Evolutionary conservation across 495 filamentous ascomycete species (phyloP), one percentile per base, ranked within the genome.

Genomic region (Halenospora varia): DNA sequence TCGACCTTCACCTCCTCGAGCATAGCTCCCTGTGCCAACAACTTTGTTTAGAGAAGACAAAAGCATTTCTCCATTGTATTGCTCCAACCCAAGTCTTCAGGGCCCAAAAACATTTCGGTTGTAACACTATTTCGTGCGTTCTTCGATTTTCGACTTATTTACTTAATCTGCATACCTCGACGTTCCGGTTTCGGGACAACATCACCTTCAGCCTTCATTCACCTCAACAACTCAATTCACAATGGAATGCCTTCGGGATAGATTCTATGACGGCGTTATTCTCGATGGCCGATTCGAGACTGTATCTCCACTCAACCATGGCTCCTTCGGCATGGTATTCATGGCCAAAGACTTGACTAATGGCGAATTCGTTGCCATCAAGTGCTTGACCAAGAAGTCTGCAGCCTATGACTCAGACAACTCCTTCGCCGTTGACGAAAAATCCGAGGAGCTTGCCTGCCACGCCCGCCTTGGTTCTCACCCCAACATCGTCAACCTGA

Each of bases 261-360:
- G 77, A 57, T 93, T 94, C 70, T 75, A 81, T 55, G 74, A 85
- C 71, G 89, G 88, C 52, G 79, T 85, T 67, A 65, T 94, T 55
- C 78, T 94, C 71, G 85, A 88, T 71, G 88, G 88, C 62, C 92
- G 95, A 56, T 98, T 94, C 71, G 81, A 87, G 71, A 93, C 90
- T 41, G 76, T 96, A 66, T 88, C 91, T 65, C 92, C 92, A 40
- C 89, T 98, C 75, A 97, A 98, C 68, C 90, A 97, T 80, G 94
- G 94, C 64, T 98, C 94, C 22, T 98, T 97, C 68, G 94, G 94
- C 61, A 92, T 96, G 88, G 94, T 98, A 62, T 96, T 96, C 73
- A 83, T 91, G 71, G 95, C 94, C 52, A 87, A 77, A 64, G 92
- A 98, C 72, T 78, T 77, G 56, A 62, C 73, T 61, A 96, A 86